Conservation (phyloP, 768 basidiomycete genomes). For the Agaricus sinodeliciosus region DNA sequence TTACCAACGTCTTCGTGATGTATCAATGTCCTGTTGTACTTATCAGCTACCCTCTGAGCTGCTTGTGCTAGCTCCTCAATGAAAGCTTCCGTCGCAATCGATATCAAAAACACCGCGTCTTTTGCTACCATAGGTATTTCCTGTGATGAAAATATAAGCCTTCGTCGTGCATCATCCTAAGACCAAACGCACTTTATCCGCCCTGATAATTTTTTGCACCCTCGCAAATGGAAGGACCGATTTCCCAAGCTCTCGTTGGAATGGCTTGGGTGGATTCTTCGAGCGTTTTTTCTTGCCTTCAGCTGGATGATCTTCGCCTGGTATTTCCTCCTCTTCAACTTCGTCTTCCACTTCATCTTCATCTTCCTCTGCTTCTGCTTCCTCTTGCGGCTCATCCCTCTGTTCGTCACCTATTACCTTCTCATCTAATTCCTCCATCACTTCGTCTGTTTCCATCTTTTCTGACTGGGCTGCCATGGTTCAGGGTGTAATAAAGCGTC, state of each 20-base stretch:
- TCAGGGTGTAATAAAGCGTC: background rate
- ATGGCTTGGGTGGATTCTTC: conserved; percentile 20
- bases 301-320: conserved; percentile 1
- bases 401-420: conserved; percentile 1
- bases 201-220: conserved; percentile 82
- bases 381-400: background rate
- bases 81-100: conserved; percentile 85
- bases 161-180: background rate
- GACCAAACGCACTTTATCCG: conserved; percentile 56
- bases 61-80: conserved; percentile 70
- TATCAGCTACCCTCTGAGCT: conserved; percentile 59
- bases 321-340: background rate
- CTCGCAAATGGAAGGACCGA: conserved; percentile 69
- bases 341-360: conserved; percentile 1
- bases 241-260: conserved; percentile 46
- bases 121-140: conserved; percentile 70
- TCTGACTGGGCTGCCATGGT: conserved; percentile 8
- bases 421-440: conserved; percentile 8
- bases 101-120: conserved; percentile 75
- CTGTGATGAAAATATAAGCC: conserved; percentile 26
- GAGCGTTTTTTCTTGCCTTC: conserved; percentile 21
- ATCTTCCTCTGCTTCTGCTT: conserved; percentile 1
- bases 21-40: conserved; percentile 68
- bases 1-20: conserved; percentile 77
- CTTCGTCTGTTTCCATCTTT: conserved; percentile 11